phyloP scores from a whole-genome alignment of 2,329 filamentous ascomycete species.

The Phialophora expanda region DNA sequence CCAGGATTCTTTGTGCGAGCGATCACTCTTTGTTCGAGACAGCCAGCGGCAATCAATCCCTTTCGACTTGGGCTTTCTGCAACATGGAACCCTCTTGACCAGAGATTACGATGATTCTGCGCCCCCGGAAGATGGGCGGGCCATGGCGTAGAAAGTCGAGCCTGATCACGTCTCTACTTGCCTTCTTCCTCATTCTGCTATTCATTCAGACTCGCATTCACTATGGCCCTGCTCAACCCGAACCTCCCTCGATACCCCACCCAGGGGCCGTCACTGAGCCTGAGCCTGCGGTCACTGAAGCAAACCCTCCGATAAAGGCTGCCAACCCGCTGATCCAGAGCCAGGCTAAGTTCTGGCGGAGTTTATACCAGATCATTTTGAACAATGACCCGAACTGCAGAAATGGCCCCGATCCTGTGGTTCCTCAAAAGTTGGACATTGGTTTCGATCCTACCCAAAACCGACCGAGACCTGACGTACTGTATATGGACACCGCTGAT shows the following conservation, averaged over 20 bases:
- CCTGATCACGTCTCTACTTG: conserved; percentile 24
- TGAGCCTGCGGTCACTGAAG: background rate
- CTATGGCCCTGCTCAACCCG: conserved; percentile 7
- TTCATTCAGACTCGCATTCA: conserved; percentile 28
- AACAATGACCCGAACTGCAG: conserved; percentile 38
- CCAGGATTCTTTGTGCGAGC: background rate
- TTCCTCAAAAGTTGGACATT: conserved; percentile 38
- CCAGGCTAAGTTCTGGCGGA: conserved; percentile 37
- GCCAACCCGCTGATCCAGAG: conserved; percentile 29
- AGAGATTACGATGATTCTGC: conserved; percentile 15
- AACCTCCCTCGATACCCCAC: conserved; percentile 6
- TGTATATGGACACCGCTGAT: conserved; percentile 45
- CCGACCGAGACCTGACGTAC: conserved; percentile 46
- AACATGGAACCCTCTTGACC: conserved; percentile 6
- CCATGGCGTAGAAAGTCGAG: conserved; percentile 29
- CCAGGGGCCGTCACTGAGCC: conserved; percentile 6
- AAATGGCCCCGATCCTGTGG: conserved; percentile 35
- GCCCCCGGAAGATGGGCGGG: conserved; percentile 11
- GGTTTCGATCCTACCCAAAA: conserved; percentile 34
- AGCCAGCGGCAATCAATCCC: background rate
- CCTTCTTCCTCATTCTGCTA: conserved; percentile 29
- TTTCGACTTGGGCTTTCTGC: background rate
- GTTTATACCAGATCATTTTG: conserved; percentile 35
- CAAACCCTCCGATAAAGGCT: conserved; percentile 7
- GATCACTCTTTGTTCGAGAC: background rate